Base-by-base conservation (phyloP, 192 early-diverging fungal genomes). In the Backusella luteola region DNA sequence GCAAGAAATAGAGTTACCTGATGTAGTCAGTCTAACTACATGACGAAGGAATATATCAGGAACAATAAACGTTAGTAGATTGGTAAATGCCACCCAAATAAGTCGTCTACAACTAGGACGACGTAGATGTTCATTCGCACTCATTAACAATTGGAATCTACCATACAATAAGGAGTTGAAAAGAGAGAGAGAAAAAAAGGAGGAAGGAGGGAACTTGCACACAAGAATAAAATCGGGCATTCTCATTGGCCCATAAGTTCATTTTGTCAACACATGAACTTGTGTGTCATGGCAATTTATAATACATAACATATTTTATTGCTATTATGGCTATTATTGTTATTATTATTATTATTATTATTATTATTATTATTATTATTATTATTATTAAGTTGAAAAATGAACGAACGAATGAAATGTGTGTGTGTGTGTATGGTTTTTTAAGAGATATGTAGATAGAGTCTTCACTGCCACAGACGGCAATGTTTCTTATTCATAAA, bases 41-140 rank as follows among this genome's bases (percentile, higher is more conserved):
- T 75, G 42, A 19, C 32, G 26, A 35, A 79, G 74, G 7, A 72
- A 12, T 23, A 79, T 42, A 23, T 79, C 69, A 26, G 78, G 78
- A 19, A 79, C 34, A 53, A 71, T 66, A 29, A 75, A 79, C 1
- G 78, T 79, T 39, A 74, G 73, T 1, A 79, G 36, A 44, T 66
- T 49, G 41, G 77, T 53, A 70, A 79, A 79, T 21, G 77, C 32
- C 34, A 69, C 66, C 77, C 77, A 79, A 71, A 79, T 23, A 34
- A 79, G 41, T 46, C 74, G 66, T 68, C 74, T 52, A 75, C 42
- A 67, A 26, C 66, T 75, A 67, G 74, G 34, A 46, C 56, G 46
- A 73, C 41, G 66, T 42, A 68, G 67, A 75, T 67, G 49, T 42
- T 68, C 67, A 34, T 75, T 32, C 34, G 38, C 66, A 23, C 46